Conservation (phyloP, 192 early-diverging fungal species). For the Dissophora ornata region DNA sequence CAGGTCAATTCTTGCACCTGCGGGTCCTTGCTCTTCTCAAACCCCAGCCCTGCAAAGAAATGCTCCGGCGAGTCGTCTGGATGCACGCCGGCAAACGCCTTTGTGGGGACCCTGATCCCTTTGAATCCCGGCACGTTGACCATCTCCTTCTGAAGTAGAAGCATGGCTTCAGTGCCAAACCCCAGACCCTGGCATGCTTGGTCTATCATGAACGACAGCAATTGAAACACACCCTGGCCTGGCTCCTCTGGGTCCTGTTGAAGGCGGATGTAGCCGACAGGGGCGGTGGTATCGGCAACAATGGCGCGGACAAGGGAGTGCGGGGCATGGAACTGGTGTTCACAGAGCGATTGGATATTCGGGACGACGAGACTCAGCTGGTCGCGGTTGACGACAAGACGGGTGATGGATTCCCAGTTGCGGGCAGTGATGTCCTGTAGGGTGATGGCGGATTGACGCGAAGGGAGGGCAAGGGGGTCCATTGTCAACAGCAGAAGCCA, state of each 20-base stretch:
- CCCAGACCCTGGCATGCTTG: slow-evolving; percentile 34
- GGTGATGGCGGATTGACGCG: slow-evolving; percentile 24
- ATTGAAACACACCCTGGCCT: background rate
- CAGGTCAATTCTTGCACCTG: too few relatives aligned
- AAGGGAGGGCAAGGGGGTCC: slow-evolving; percentile 23
- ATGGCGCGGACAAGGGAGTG: slow-evolving; percentile 27
- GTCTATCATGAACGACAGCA: slow-evolving; percentile 40
- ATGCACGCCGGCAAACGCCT: slow-evolving; percentile 13
- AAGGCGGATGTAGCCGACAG: slow-evolving; percentile 36
- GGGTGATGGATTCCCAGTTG: slow-evolving; percentile 27
- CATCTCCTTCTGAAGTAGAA: slow-evolving; percentile 12
- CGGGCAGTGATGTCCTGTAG: slow-evolving; percentile 25
- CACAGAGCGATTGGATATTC: slow-evolving; percentile 44
- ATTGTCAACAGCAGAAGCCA: slow-evolving; percentile 1
- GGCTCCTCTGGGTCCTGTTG: slow-evolving; percentile 4
- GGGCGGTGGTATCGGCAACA: slow-evolving; percentile 21
- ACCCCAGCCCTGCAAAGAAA: slow-evolving; percentile 29
- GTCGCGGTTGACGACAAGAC: slow-evolving; percentile 36
- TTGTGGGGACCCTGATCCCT: slow-evolving; percentile 12
- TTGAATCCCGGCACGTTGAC: background rate
- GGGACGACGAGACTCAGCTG: slow-evolving; percentile 16
- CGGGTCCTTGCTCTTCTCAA: background rate
- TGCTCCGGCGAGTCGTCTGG: slow-evolving; percentile 41
- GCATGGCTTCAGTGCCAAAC: slow-evolving; percentile 33
- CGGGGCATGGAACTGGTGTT: slow-evolving; percentile 34